Percentiles rank a stretch among this genome's conserved stretches.
phyloP scores from a whole-genome alignment of 768 basidiomycete genomes.

The Mrakia gelida region DNA sequence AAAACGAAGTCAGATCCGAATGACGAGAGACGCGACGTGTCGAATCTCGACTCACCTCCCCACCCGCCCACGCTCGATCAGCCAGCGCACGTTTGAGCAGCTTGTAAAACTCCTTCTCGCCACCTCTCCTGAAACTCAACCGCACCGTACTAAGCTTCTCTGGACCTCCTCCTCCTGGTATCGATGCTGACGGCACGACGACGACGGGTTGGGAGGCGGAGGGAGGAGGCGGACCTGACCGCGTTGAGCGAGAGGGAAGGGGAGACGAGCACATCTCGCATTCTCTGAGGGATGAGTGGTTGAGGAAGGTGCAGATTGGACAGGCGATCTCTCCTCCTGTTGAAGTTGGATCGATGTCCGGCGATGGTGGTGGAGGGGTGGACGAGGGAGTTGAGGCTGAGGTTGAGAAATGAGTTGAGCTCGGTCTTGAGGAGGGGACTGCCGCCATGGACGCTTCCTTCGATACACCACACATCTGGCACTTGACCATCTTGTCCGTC shows the following conservation, averaged over 20 bases:
- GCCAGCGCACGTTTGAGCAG: conserved; percentile 66
- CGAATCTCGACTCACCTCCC: conserved; percentile 2
- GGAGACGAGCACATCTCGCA: conserved; percentile 86
- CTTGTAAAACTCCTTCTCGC: conserved; percentile 76
- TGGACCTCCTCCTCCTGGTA: background rate
- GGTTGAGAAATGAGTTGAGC: conserved; percentile 30
- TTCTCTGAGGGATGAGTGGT: conserved; percentile 62
- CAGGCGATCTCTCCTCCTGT: conserved; percentile 56
- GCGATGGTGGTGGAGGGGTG: conserved; percentile 40
- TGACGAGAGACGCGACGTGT: background rate
- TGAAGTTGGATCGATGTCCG: background rate
- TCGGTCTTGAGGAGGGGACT: conserved; percentile 45
- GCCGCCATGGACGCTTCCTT: conserved; percentile 32
- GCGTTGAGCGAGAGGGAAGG: conserved; percentile 48
- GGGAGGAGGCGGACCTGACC: conserved; percentile 35
- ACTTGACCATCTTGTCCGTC: conserved; percentile 24
- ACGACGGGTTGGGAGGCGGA: conserved; percentile 10
- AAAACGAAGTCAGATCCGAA: background rate
- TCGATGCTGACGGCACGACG: background rate
- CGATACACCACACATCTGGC: conserved; percentile 30
- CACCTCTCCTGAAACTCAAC: conserved; percentile 86
- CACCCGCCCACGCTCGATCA: conserved; percentile 70
- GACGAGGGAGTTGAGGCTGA: conserved; percentile 42
- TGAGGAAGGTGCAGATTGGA: conserved; percentile 86
- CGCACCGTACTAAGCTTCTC: conserved; percentile 52